These are phyloP conservation scores for Trametes meyenii DNA, from an alignment of 768 basidiomycete genomes.

Conservation along the genomic window DNA sequence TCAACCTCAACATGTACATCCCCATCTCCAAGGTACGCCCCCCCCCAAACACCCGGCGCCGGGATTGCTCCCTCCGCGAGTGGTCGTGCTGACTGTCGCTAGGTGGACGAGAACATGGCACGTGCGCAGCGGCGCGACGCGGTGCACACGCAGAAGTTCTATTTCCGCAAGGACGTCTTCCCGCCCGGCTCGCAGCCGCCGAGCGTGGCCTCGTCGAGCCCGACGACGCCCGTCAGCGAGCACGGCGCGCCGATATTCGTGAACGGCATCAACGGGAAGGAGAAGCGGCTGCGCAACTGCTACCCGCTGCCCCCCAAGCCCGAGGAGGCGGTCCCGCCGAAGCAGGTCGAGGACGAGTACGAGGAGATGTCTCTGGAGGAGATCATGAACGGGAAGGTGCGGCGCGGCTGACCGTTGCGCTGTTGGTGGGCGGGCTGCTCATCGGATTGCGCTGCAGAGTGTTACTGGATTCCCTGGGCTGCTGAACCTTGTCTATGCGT, in stretches of 20 bases:
- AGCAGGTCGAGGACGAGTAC: constrained; percentile 77
- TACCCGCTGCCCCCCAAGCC: constrained; percentile 63
- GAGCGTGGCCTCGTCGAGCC: constrained; percentile 27
- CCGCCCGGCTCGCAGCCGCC: constrained; percentile 42
- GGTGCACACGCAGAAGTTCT: constrained; percentile 72
- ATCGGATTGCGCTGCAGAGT: constrained; percentile 44
- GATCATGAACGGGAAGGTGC: constrained; percentile 91
- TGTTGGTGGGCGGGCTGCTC: background rate
- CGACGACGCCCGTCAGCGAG: constrained; percentile 29
- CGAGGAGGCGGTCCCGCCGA: constrained; percentile 44
- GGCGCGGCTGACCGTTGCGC: background rate
- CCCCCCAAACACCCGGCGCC: background rate
- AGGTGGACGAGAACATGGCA: constrained; percentile 98
- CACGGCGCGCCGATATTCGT: constrained; percentile 14
- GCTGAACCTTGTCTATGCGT: constrained; percentile 77
- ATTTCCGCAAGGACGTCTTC: constrained; percentile 87
- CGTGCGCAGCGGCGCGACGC: constrained; percentile 88
- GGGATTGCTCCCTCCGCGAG: too few species aligned
- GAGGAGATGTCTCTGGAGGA: constrained; percentile 92
- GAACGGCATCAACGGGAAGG: constrained; percentile 46
- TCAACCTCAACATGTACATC: constrained; percentile 92
- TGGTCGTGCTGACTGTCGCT: constrained; percentile 3
- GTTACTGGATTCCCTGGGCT: constrained; percentile 71
- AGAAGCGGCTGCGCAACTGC: constrained; percentile 71
- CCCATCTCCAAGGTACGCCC: constrained; percentile 88